Percentiles rank a stretch among this genome's conserved stretches.
Conservation (phyloP, 2,329 filamentous ascomycete genomes). For the Metarhizium rileyi region DNA sequence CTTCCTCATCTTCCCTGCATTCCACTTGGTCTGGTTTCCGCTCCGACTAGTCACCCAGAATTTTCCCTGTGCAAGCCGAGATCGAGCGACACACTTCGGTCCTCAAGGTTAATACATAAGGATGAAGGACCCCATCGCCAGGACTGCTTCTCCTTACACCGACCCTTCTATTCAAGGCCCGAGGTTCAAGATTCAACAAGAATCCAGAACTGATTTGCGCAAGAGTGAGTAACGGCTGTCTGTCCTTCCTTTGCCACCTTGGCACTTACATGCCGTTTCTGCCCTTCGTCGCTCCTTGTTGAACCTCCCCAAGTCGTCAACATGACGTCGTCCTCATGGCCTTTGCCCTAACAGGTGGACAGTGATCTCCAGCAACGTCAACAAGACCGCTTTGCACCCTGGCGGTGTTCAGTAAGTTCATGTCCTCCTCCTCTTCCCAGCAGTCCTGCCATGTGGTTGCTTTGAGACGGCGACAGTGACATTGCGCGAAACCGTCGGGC, state of each 20-base stretch:
- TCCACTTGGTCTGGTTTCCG: conserved; percentile 3
- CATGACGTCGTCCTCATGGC: not conserved
- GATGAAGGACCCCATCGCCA: conserved; percentile 31
- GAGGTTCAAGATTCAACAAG: conserved; percentile 28
- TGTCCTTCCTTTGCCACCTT: not conserved
- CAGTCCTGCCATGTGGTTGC: not conserved
- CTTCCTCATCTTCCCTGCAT: not conserved
- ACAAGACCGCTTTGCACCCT: conserved; percentile 89
- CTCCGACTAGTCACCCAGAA: conserved; percentile 6
- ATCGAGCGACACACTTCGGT: conserved; percentile 5
- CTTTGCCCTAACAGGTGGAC: conserved; percentile 3
- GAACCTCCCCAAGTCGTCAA: not conserved
- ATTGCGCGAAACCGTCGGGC: too few relatives aligned
- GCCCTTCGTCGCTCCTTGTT: not conserved
- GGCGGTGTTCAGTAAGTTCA: conserved; percentile 76
- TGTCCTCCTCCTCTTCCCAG: conserved; percentile 5
- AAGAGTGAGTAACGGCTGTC: conserved; percentile 29
- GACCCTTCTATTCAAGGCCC: conserved; percentile 30
- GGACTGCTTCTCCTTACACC: conserved; percentile 27
- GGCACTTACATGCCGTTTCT: not conserved
- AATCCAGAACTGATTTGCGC: conserved; percentile 28
- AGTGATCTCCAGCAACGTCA: conserved; percentile 57
- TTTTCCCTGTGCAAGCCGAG: conserved; percentile 7
- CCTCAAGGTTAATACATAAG: conserved; percentile 24
- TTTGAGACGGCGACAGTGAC: too few relatives aligned